Evolutionary conservation across 129 eudicot species (phyloP).

Genomic region (Centrapalus pauciflorus): DNA sequence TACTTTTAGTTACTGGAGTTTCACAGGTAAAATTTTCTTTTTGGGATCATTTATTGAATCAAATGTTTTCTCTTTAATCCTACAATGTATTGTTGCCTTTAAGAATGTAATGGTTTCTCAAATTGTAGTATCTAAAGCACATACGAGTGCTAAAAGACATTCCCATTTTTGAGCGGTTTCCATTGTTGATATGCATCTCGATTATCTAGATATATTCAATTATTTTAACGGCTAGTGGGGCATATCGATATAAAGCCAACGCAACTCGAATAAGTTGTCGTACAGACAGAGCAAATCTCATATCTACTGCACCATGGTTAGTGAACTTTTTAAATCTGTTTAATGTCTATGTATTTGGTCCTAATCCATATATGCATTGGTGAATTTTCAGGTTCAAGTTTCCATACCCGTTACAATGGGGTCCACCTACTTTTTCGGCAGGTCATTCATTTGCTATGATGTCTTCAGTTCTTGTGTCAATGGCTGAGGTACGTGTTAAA

Average conservation of each 20-base stretch:
- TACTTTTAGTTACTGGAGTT: too few species aligned
- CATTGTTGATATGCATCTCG: slow-evolving; percentile 39
- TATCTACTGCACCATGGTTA: too few species aligned
- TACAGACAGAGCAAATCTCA: too few species aligned
- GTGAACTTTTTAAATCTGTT: slow-evolving; percentile 43
- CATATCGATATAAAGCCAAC: slow-evolving; percentile 38
- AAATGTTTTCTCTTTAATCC: too few species aligned
- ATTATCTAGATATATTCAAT: slow-evolving; percentile 53
- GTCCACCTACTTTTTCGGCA: slow-evolving; percentile 66
- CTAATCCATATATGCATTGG: not conserved
- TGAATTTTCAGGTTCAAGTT: slow-evolving; percentile 46
- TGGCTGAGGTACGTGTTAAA: slow-evolving; percentile 57
- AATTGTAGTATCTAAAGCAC: slow-evolving; percentile 66
- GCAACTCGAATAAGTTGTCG: too few species aligned
- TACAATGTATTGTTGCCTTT: too few species aligned
- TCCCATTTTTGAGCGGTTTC: slow-evolving; percentile 63
- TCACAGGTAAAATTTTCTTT: too few species aligned
- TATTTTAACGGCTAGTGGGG: slow-evolving; percentile 61
- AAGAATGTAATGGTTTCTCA: slow-evolving; percentile 69
- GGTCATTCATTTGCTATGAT: slow-evolving; percentile 73
- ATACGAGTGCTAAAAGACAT: slow-evolving; percentile 43
- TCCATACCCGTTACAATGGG: too few species aligned
- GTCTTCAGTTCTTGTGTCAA: slow-evolving; percentile 68
- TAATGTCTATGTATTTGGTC: not conserved
- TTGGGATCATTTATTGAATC: too few species aligned